phyloP scores from a whole-genome alignment of 148 eudicot genomes.

The Fagopyrum tataricum region DNA sequence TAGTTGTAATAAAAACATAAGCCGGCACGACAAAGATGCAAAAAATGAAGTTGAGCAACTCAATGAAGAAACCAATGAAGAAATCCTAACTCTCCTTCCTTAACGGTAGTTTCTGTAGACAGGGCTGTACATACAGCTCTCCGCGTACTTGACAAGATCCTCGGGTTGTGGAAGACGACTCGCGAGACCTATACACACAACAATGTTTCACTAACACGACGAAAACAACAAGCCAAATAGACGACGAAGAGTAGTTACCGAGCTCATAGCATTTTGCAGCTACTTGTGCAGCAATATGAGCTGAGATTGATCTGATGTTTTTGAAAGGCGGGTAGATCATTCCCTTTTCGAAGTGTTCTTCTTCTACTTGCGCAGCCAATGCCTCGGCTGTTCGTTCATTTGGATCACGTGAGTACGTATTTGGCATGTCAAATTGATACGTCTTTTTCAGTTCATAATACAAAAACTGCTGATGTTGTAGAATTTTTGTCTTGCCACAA shows the following conservation, averaged over 20 bases:
- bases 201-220: background rate
- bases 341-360: slow-evolving; percentile 36
- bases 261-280: slow-evolving; percentile 48
- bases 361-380: slow-evolving; percentile 71
- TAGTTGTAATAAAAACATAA: no score
- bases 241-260: slow-evolving; percentile 21
- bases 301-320: slow-evolving; percentile 40
- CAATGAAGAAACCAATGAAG: background rate
- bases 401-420: no score
- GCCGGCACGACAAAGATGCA: background rate
- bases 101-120: slow-evolving; percentile 37
- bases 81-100: background rate
- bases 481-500: no score
- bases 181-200: slow-evolving; percentile 49
- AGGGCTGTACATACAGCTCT: slow-evolving; percentile 28
- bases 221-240: background rate
- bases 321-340: slow-evolving; percentile 41
- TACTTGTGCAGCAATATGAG: slow-evolving; percentile 41
- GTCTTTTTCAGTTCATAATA: no score
- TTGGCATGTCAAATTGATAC: no score
- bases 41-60: background rate
- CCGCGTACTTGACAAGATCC: slow-evolving; percentile 50
- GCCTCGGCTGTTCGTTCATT: slow-evolving; percentile 58
- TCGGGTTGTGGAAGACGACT: slow-evolving; percentile 68
- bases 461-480: no score